Conservation (phyloP, 768 basidiomycete species). For the Macrolepiota dolichaula region DNA sequence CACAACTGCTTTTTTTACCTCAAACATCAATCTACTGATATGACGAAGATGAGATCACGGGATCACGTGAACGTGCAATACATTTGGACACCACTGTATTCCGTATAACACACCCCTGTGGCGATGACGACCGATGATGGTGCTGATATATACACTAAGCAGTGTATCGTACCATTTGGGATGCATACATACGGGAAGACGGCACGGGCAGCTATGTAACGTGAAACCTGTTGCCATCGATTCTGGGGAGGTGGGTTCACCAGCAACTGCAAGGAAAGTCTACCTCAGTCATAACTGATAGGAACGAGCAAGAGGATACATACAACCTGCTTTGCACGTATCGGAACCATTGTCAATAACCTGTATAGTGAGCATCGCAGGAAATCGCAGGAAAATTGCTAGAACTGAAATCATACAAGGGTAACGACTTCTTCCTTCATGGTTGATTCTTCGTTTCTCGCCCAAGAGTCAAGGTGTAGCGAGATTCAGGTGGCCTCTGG, state of each 20-base stretch:
- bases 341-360: constrained; percentile 95
- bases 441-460: constrained; percentile 32
- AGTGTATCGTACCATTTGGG: constrained; percentile 21
- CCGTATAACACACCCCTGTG: constrained; percentile 97
- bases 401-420: constrained; percentile 39
- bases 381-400: constrained; percentile 25
- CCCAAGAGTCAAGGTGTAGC: constrained; percentile 16
- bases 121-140: constrained; percentile 92
- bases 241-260: constrained; percentile 30
- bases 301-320: constrained; percentile 31
- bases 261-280: constrained; percentile 54
- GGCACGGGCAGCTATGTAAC: constrained; percentile 70
- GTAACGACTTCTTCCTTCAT: constrained; percentile 50
- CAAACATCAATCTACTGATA: too few species aligned
- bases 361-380: constrained; percentile 31
- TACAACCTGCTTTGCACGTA: constrained; percentile 99
- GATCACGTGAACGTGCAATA: too few species aligned
- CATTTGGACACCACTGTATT: too few species aligned
- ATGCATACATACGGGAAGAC: constrained; percentile 88
- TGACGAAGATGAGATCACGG: too few species aligned
- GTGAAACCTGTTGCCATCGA: constrained; percentile 16
- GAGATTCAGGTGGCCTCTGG: background rate
- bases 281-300: constrained; percentile 17
- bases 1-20: too few species aligned
- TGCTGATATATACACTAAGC: constrained; percentile 37